Conservation (phyloP, 345 rosid species). For the Eucalyptus pumila region DNA sequence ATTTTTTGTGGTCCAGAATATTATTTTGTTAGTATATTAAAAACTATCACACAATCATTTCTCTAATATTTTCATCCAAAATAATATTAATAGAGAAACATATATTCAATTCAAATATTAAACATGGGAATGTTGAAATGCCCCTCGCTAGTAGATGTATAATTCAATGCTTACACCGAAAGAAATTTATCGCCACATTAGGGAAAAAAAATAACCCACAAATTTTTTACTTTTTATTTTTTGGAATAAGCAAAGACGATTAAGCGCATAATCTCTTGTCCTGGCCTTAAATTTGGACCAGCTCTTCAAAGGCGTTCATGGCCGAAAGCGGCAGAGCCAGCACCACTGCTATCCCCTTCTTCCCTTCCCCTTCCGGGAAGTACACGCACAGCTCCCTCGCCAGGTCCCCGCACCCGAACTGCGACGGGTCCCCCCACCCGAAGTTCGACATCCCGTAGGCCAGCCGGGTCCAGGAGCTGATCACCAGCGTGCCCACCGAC, state of each 20-base stretch:
- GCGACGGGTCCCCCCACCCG: conserved; percentile 6
- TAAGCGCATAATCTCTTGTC: no score
- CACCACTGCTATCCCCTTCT: background rate
- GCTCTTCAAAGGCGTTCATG: background rate
- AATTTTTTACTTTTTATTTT: no score
- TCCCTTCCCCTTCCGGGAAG: background rate
- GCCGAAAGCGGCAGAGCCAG: background rate
- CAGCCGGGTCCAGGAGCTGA: conserved; percentile 4
- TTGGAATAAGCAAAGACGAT: background rate
- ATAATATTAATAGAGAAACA: no score
- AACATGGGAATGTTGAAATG: background rate
- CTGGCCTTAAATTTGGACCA: background rate
- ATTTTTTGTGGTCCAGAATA: no score
- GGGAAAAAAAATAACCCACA: background rate
- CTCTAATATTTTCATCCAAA: no score
- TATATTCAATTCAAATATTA: background rate
- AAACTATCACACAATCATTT: no score
- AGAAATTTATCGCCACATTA: background rate
- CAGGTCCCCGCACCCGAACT: background rate
- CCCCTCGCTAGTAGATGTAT: background rate
- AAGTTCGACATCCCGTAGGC: background rate
- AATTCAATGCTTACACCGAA: background rate
- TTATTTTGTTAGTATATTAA: no score
- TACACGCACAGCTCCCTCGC: background rate
- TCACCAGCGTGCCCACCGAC: background rate